Conservation (phyloP, 2,329 filamentous ascomycete species). For the Aspergillus udagawae region DNA sequence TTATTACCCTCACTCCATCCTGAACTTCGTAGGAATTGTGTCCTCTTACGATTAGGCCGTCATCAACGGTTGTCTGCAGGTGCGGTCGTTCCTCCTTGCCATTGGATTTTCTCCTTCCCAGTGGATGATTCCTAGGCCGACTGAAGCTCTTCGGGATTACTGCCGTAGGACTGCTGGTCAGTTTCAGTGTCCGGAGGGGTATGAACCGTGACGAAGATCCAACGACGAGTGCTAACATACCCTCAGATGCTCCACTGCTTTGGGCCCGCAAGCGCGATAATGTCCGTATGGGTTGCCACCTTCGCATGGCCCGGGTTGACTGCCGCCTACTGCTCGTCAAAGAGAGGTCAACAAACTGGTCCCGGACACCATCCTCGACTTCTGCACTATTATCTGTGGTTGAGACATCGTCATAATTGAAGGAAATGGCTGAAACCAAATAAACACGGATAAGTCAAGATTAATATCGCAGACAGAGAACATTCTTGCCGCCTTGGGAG, state of each 20-base stretch:
- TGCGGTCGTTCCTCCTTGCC: constrained; percentile 18
- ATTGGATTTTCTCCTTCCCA: constrained; percentile 21
- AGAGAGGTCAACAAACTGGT: too few species aligned
- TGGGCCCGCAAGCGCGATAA: constrained; percentile 11
- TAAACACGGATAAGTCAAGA: too few species aligned
- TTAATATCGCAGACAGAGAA: too few species aligned
- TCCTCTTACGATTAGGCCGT: constrained; percentile 12
- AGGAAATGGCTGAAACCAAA: too few species aligned
- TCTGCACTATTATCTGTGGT: too few species aligned
- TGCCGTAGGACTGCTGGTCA: constrained; percentile 7
- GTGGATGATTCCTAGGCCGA: constrained; percentile 8
- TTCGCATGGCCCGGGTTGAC: constrained; percentile 19
- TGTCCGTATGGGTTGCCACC: constrained; percentile 24
- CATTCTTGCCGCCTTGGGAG: too few species aligned
- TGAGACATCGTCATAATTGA: too few species aligned
- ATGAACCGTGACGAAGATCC: too few species aligned
- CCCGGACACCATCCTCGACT: too few species aligned
- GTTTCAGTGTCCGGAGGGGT: constrained; percentile 12
- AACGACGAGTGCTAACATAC: too few species aligned
- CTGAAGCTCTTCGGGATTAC: constrained; percentile 6
- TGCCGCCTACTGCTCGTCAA: constrained; percentile 10
- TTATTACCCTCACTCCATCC: constrained; percentile 33
- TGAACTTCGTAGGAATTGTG: constrained; percentile 23
- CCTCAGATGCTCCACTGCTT: too few species aligned
- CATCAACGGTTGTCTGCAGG: constrained; percentile 19